These are phyloP conservation scores for Chamaecyparis obtusa DNA, from an alignment of 75 land plant species.

Conservation along the genomic window DNA sequence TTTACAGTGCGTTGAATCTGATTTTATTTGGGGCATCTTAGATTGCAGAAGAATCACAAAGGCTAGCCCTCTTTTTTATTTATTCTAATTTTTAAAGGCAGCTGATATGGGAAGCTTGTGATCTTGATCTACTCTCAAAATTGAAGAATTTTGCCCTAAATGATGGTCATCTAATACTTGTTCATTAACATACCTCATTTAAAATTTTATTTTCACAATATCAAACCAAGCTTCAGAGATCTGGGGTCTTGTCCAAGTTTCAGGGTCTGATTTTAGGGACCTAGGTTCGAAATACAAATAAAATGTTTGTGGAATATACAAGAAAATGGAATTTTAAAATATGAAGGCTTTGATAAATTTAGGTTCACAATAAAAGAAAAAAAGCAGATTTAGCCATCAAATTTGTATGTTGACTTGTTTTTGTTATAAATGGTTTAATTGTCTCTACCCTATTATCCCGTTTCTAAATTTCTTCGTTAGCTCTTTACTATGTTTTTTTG, in stretches of 20 bases:
- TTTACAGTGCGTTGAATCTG: neutral
- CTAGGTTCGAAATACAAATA: neutral
- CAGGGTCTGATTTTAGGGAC: neutral
- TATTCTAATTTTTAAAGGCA: neutral
- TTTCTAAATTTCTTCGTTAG: neutral
- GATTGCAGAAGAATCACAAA: neutral
- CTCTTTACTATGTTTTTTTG: neutral
- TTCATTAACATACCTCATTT: neutral
- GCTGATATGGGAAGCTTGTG: too few species aligned
- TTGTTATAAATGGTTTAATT: neutral
- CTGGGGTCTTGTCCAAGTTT: neutral
- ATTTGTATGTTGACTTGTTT: neutral
- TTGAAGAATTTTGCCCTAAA: too few species aligned
- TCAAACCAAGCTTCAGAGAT: neutral
- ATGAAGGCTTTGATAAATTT: neutral
- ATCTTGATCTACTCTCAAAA: too few species aligned
- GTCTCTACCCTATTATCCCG: neutral
- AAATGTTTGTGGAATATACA: neutral
- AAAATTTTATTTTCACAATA: neutral
- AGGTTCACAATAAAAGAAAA: neutral
- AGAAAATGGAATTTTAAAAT: neutral
- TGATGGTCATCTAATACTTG: too few species aligned
- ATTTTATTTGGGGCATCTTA: neutral
- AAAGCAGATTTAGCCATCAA: neutral
- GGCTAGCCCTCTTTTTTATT: neutral